phyloP scores from a whole-genome alignment of 1,284 basidiomycete species.

The Pterulicium gracile region DNA sequence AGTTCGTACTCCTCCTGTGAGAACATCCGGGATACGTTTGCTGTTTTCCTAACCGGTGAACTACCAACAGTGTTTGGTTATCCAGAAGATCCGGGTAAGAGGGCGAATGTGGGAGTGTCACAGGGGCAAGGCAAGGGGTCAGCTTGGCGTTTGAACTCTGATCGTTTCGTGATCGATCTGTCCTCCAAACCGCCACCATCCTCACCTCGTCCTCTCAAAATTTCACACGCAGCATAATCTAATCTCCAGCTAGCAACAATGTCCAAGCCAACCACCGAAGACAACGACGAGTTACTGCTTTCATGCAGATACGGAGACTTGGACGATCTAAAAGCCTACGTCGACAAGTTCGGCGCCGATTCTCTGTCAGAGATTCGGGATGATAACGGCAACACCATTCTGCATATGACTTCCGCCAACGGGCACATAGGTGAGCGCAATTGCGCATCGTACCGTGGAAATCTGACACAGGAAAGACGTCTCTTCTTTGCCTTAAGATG shows the following conservation, averaged over 20 bases:
- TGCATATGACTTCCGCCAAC: constrained; percentile 83
- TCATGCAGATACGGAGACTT: constrained; percentile 80
- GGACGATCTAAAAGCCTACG: constrained; percentile 62
- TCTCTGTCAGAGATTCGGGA: constrained; percentile 49
- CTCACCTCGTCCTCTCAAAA: too few relatives aligned
- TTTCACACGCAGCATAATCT: too few relatives aligned
- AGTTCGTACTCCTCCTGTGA: too few relatives aligned
- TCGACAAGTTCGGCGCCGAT: constrained; percentile 45
- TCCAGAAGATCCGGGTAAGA: too few relatives aligned
- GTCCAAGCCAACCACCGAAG: constrained; percentile 38
- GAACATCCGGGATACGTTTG: too few relatives aligned
- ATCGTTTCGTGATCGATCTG: too few relatives aligned
- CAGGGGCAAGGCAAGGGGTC: too few relatives aligned
- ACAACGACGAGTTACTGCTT: constrained; percentile 70
- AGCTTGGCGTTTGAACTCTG: too few relatives aligned
- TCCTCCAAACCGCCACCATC: too few relatives aligned
- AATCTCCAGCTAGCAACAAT: constrained; percentile 10
- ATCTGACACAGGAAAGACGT: constrained; percentile 4
- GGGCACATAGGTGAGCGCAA: constrained; percentile 66
- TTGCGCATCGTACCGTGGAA: not conserved
- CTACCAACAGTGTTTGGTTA: too few relatives aligned
- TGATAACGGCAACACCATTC: constrained; percentile 64
- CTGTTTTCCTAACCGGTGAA: too few relatives aligned
- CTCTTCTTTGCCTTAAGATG: constrained; percentile 35
- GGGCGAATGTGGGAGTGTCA: too few relatives aligned